Base-by-base conservation (phyloP, 2,329 filamentous ascomycete genomes). In the Trichoderma koningii region DNA sequence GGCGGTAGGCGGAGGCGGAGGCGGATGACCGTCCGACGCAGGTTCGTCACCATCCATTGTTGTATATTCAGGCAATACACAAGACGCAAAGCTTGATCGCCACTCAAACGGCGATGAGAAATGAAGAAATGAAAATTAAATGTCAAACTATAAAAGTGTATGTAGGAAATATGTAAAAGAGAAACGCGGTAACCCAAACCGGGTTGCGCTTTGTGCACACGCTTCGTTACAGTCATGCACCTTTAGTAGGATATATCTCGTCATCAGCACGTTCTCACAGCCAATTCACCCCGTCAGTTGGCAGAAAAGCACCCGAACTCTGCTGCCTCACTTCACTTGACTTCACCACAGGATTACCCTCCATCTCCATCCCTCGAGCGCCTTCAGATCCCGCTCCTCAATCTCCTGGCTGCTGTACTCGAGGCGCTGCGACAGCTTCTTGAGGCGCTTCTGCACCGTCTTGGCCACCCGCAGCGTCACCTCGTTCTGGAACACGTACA, bases 401-500 rank as follows among this genome's bases (percentile, higher is more conserved):
- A 86, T 66, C 34, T 79, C 76, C 7, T 78, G 74, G 30, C 81
- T 77, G 5, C 81, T 82, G 1, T 76, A 71, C 71, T 85, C 81
- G 17, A 86, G 75, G 70, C 81, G 80, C 26, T 75, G 71, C 30
- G 76, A 74, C 7, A 87, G 77, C 53, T 77, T 77, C 74, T 80
- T 82, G 55, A 86, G 70, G 30, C 83, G 75, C 72, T 81, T 82
- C 34, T 78, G 76, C 19, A 85, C 73, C 4, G 83, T 86, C 70
- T 77, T 78, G 12, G 82, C 83, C 3, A 85, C 83, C 5, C 83
- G 80, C 53, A 87, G 71, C 60, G 82, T 78, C 21, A 87, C 84
- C 72, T 87, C 85, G 71, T 84, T 85, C 70, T 82, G 80, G 67
- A 87, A 87, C 14, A 87, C 80, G 71, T 85, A 86, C 45, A 87